A percentile compares a stretch with the other conserved stretches of the same genome.
Evolutionary conservation across 305 asterid species (phyloP).

Genomic region (Fraxinus ornus): DNA sequence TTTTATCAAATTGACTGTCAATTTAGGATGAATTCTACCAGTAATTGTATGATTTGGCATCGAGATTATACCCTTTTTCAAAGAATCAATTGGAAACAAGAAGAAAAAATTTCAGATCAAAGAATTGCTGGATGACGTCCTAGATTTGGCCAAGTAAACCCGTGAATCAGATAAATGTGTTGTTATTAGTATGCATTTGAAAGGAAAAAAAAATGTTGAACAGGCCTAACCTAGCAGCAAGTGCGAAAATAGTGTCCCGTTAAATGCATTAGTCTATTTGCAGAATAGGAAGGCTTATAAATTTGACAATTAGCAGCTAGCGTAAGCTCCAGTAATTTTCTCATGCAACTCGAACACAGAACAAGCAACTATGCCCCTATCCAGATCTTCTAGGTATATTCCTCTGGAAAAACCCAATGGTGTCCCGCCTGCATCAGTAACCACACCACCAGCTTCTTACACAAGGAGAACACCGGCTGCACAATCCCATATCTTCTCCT

Average conservation of each 20-base stretch:
- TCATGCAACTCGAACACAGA: constrained; percentile 54
- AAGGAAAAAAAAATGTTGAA: not conserved
- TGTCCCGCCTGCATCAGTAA: constrained; percentile 70
- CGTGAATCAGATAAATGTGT: not conserved
- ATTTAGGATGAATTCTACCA: too few species aligned
- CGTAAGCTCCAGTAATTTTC: constrained; percentile 54
- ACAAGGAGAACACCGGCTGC: constrained; percentile 79
- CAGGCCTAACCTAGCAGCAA: constrained; percentile 27
- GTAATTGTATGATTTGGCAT: too few species aligned
- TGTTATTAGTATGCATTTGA: not conserved
- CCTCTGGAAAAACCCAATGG: constrained; percentile 61
- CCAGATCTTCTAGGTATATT: constrained; percentile 62
- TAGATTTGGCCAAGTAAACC: not conserved
- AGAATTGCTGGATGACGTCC: not conserved
- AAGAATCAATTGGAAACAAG: not conserved
- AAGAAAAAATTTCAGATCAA: not conserved
- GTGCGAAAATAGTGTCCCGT: constrained; percentile 1
- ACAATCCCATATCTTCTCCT: constrained; percentile 81
- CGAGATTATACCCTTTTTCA: too few species aligned
- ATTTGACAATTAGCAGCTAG: constrained; percentile 75
- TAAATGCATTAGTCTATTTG: constrained; percentile 6
- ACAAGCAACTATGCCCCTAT: constrained; percentile 69
- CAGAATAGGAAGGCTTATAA: constrained; percentile 35
- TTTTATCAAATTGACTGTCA: too few species aligned
- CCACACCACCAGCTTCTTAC: constrained; percentile 77